Conservation (phyloP, 352 stramenopile genomes). For the Pythium brassicae region DNA sequence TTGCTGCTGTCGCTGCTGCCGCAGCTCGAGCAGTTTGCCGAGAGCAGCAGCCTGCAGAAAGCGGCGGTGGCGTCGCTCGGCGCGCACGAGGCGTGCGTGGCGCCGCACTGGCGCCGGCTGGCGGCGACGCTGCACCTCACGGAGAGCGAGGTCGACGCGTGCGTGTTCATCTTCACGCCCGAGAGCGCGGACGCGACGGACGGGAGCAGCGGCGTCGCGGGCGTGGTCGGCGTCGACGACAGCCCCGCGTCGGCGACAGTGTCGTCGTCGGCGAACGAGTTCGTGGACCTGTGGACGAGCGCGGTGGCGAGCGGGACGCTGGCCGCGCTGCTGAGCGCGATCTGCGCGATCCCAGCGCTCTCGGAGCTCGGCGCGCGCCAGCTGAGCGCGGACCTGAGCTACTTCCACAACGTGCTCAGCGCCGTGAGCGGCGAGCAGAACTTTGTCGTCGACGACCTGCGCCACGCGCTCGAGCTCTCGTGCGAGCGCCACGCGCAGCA, state of each 20-base stretch:
- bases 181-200: constrained; percentile 8
- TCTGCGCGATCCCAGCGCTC: constrained; percentile 56
- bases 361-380: constrained; percentile 56
- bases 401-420: constrained; percentile 79
- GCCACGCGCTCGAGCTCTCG: constrained; percentile 34
- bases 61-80: constrained; percentile 50
- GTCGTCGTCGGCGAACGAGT: constrained; percentile 23
- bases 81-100: constrained; percentile 40
- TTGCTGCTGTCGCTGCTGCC: constrained; percentile 73
- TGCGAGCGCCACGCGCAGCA: constrained; percentile 25
- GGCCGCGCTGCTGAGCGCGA: constrained; percentile 41
- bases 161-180: constrained; percentile 38
- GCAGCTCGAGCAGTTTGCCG: constrained; percentile 76
- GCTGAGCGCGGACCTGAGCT: constrained; percentile 62
- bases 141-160: constrained; percentile 34
- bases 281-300: constrained; percentile 78
- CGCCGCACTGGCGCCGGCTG: constrained; percentile 46
- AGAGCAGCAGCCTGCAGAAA: constrained; percentile 58
- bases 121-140: constrained; percentile 41
- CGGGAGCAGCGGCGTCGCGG: not conserved
- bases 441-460: constrained; percentile 49
- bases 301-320: constrained; percentile 61
- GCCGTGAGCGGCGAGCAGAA: constrained; percentile 58
- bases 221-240: constrained; percentile 3
- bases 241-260: not conserved